phyloP scores from a whole-genome alignment of 2,329 filamentous ascomycete genomes.

The Sarocladiaceae sp. region DNA sequence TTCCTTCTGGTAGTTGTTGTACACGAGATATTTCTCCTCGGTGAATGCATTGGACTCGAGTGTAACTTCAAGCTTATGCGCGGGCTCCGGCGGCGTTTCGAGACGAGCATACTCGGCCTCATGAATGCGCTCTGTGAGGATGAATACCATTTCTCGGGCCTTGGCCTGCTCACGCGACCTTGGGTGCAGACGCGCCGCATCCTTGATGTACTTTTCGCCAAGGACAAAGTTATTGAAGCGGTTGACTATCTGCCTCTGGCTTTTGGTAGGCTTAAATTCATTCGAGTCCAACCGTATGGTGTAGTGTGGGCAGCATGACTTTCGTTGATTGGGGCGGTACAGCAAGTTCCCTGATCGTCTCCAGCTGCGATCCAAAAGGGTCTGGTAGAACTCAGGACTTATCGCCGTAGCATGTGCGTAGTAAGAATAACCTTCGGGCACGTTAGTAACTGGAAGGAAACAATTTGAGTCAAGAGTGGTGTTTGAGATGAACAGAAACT shows the following conservation, averaged over 20 bases:
- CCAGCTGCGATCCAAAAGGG: conserved; percentile 71
- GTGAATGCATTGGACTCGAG: conserved; percentile 68
- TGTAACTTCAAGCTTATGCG: conserved; percentile 64
- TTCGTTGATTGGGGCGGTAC: conserved; percentile 73
- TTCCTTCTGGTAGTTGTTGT: conserved; percentile 68
- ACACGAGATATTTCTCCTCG: conserved; percentile 71
- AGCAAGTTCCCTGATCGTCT: conserved; percentile 67
- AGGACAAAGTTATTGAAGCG: conserved; percentile 70
- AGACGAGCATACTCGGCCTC: conserved; percentile 58
- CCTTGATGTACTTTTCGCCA: conserved; percentile 63
- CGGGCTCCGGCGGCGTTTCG: conserved; percentile 57
- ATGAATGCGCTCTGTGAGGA: conserved; percentile 63
- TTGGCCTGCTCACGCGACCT: conserved; percentile 62
- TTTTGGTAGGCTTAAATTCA: conserved; percentile 61
- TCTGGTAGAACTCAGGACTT: conserved; percentile 65
- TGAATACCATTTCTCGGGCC: conserved; percentile 62
- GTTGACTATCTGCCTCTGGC: conserved; percentile 73
- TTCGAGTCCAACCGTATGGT: conserved; percentile 69
- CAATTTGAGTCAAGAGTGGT: too few species aligned
- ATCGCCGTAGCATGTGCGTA: conserved; percentile 61
- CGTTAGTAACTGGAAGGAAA: neutral
- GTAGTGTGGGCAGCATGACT: conserved; percentile 90
- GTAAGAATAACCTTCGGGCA: conserved; percentile 58
- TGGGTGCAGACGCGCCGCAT: conserved; percentile 60
- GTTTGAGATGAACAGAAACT: too few species aligned